Base-by-base conservation (phyloP, 2,329 filamentous ascomycete species). In the Hypomyces rosellus region DNA sequence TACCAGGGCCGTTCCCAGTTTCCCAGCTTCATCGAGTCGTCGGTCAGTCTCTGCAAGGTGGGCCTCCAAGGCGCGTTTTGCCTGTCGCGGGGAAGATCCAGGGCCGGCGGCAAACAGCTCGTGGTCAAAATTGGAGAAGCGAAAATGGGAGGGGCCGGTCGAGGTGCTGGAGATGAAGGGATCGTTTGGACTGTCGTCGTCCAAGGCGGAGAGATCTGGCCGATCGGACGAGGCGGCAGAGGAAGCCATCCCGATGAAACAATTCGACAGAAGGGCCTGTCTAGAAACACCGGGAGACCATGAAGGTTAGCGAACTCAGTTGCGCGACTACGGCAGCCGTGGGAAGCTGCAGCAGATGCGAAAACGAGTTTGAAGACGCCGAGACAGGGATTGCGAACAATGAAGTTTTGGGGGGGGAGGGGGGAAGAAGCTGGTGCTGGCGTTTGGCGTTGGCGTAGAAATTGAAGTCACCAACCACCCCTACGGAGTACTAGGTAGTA, bases 31-130 rank as follows among this genome's bases (percentile, higher is more conserved):
- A 62, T 95, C 88, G 55, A 99, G 84, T 52, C 92, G 83, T 52
- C 90, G 85, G 62, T 96, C 89, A 1, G 92, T 96, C 68, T 99
- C 93, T 55, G 87, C 84, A 44, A 99, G 78, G 69, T 97, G 93
- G 46, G 91, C 89, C 68, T 96, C 86, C 41, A 99, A 76, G 41
- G 90, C 90, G 57, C 88, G 85, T 69, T 88, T 95, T 38, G 90
- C 89, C 64, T 96, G 90, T 49, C 84, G 82, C 9, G 92, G 89
- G 1, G 92, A 96, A 25, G 88, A 73, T 49, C 72, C 74, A n/a
- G 89, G 81, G 57, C 88, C 87, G 18, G 92, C 74, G 36, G 85
- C 85, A 66, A 95, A 91, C 25, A 88, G 73, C 46, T 92, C 84
- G 45, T 82, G 81, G 67, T 96, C 89, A 65, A 95, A 95, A 56